These are phyloP conservation scores for Dioscorea dumetorum DNA, from an alignment of 106 monocot genomes.

Conservation along the genomic window DNA sequence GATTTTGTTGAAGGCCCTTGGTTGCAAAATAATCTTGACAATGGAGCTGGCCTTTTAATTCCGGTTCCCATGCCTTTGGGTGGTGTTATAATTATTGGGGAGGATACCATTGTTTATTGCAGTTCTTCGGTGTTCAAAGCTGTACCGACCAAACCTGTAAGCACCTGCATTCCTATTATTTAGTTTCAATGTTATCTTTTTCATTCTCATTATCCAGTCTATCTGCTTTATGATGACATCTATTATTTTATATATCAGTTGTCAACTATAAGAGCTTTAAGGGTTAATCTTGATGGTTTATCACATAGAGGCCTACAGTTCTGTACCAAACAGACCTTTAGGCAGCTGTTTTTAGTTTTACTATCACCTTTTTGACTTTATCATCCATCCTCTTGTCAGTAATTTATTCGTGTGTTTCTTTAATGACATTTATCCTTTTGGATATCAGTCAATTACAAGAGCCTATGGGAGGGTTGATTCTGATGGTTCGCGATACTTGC, in stretches of 20 bases:
- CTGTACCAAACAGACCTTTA: slow-evolving; percentile 83
- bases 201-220: background rate
- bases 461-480: slow-evolving; percentile 97
- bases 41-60: slow-evolving; percentile 90
- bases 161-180: background rate
- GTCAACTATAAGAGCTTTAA: slow-evolving; percentile 92
- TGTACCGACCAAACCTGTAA: slow-evolving; percentile 82
- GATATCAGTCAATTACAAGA: slow-evolving; percentile 79
- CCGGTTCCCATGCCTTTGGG: slow-evolving; percentile 96
- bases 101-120: slow-evolving; percentile 95
- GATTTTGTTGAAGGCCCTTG: slow-evolving; percentile 98
- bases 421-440: background rate
- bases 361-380: background rate
- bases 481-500: slow-evolving; percentile 96
- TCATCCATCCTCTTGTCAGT: background rate
- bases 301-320: slow-evolving; percentile 20
- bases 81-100: slow-evolving; percentile 98
- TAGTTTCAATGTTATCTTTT: background rate
- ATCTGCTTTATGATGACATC: background rate
- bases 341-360: background rate
- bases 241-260: slow-evolving; percentile 10
- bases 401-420: background rate
- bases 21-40: slow-evolving; percentile 96
- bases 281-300: slow-evolving; percentile 94
- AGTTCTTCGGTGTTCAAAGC: slow-evolving; percentile 82